Evolutionary conservation across 257 asterid genomes (phyloP).

Genomic region (Jasminum sambac): DNA sequence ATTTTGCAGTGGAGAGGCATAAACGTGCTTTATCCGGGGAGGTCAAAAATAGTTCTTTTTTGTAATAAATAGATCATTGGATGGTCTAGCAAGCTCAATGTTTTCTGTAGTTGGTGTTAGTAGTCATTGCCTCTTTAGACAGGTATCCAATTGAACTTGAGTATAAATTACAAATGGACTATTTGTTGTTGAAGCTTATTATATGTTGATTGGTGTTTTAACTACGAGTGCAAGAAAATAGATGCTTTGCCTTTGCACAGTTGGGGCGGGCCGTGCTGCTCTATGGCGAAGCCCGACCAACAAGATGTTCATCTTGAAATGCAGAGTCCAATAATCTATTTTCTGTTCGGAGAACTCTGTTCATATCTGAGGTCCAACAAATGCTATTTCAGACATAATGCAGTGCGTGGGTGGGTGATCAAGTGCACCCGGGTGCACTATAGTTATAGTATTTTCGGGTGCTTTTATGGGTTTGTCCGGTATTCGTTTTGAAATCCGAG

Average conservation of each 20-base stretch:
- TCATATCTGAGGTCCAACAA: background rate
- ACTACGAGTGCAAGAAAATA: background rate
- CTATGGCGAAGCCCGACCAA: too few relatives aligned
- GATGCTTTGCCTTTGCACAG: too few relatives aligned
- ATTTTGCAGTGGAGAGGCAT: conserved; percentile 36
- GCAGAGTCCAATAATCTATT: background rate
- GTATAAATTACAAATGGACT: conserved; percentile 7
- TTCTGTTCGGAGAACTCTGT: background rate
- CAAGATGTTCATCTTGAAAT: too few relatives aligned
- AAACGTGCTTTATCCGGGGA: conserved; percentile 15
- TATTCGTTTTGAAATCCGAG: too few relatives aligned
- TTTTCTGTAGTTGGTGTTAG: conserved; percentile 9
- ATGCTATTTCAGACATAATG: background rate
- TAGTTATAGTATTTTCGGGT: too few relatives aligned
- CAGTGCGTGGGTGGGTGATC: too few relatives aligned
- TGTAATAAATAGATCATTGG: conserved; percentile 27
- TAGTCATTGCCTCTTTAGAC: conserved; percentile 24
- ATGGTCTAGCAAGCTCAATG: background rate
- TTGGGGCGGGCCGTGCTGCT: too few relatives aligned
- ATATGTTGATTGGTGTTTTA: background rate
- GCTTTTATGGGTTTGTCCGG: too few relatives aligned
- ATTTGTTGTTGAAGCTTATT: background rate
- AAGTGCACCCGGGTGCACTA: too few relatives aligned
- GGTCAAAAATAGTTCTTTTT: conserved; percentile 9
- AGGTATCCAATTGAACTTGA: conserved; percentile 21